These are phyloP conservation scores for Cyberlindnera mycetangii DNA, from an alignment of 805 yeast species.

Conservation along the genomic window DNA sequence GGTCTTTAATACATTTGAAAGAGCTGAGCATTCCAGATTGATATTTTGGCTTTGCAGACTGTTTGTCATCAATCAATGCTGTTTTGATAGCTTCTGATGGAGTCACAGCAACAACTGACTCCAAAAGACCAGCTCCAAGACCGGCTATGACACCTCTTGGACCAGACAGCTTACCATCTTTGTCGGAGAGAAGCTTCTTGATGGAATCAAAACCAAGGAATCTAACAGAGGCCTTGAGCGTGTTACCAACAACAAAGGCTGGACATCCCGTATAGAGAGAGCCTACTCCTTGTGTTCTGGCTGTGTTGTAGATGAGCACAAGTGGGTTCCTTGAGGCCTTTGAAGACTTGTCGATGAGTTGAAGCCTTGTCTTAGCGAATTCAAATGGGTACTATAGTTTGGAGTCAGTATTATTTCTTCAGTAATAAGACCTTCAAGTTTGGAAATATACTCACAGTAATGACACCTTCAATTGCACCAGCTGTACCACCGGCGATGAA, in stretches of 20 bases:
- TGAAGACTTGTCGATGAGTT: constrained; percentile 65
- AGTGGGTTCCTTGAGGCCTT: constrained; percentile 79
- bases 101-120: constrained; percentile 89
- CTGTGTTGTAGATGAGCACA: constrained; percentile 70
- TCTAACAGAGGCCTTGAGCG: constrained; percentile 94
- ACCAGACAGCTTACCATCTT: constrained; percentile 83
- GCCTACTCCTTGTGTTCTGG: constrained; percentile 71
- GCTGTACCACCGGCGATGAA: constrained; percentile 95
- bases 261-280: constrained; percentile 94
- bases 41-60: constrained; percentile 71
- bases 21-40: constrained; percentile 56
- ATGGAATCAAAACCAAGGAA: constrained; percentile 90
- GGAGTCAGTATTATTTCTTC: constrained; percentile 15
- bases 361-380: constrained; percentile 92
- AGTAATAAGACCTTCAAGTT: too few relatives aligned
- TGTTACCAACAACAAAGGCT: constrained; percentile 92
- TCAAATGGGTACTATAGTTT: constrained; percentile 77
- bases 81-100: constrained; percentile 97
- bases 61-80: constrained; percentile 91
- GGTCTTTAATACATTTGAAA: constrained; percentile 61
- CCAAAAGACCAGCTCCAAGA: constrained; percentile 94
- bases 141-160: constrained; percentile 94
- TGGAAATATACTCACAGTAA: constrained; percentile 41
- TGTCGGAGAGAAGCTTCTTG: constrained; percentile 72
- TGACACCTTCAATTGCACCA: constrained; percentile 90